Base-by-base conservation (phyloP, 1,284 basidiomycete species). In the Malassezia cuniculi region DNA sequence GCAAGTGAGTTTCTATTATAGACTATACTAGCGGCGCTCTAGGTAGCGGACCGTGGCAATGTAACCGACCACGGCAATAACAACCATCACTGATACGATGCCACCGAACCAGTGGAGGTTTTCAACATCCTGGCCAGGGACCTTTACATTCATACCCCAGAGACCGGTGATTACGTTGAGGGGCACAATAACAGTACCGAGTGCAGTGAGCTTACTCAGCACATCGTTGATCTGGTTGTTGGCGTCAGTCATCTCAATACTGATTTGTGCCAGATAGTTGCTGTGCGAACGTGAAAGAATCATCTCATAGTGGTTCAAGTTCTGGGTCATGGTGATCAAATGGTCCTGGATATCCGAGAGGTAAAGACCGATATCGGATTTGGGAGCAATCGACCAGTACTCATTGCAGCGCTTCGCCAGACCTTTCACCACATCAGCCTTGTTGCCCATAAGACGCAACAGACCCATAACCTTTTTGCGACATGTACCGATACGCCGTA, bases 401-500 rank as follows among this genome's bases (percentile, higher is more conserved):
- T 97, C 93, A 66, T 97, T 99, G 66, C 89, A 67, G 50, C 90
- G 76, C 71, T 99, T 99, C 21, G 90, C 89, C 25, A 99, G 73
- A 12, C 93, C 93, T 68, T 97, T 99, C 50, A 99, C 93, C 47
- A 99, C 93, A 66, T 99, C 93, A 31, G 93, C 93, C 73, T 99
- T 99, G 71, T 93, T 95, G 26, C 93, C 93, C 90, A 99, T 95
- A 37, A 97, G 71, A 5, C 75, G 66, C 35, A 99, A 70, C 26
- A 99, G 71, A 20, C 93, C 93, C 93, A 99, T 97, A 58, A 99
- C 93, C 71, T 99, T 99, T 73, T 97, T 97, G 35, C 93, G 77
- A 68, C 93, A 97, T 0, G 86, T 94, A 29, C 93, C 93, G 59
- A 97, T 99, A 48, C 46, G 35, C 45, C 80, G 65, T 50, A 83